Base-by-base conservation (phyloP, 805 yeast species). In the Metschnikowia similis region DNA sequence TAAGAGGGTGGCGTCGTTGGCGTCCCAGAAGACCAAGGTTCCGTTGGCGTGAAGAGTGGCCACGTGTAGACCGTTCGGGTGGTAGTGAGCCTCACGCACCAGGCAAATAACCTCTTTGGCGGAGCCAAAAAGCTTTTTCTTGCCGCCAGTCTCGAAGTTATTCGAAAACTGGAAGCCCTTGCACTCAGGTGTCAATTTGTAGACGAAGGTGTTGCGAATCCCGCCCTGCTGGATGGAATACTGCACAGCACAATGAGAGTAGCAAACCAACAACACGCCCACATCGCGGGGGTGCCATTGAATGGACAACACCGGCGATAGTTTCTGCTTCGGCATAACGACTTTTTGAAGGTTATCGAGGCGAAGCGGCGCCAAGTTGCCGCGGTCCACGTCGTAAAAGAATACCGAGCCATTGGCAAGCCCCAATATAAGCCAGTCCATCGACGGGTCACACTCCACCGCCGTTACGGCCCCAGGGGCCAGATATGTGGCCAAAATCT, bases 1-100 rank as follows among this genome's bases (percentile, higher is more conserved):
- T 11, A 94, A 71, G 40, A 82, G 67, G 13, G 81, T 80, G 0
- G 95, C 97, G 35, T 83, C 83, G 31, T 82, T 76, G 1, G 89
- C 86, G 66, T 94, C 99, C 97, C 98, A 94, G 62, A 94, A 94
- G 1, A 82, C 96, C 35, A 94, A 60, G 0, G 95, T 80, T 48
- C 92, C 92, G 61, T 91, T 96, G 21, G 73, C 83, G 65, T 92
- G 95, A 2, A 82, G 77, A 0, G 96, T 84, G 17, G 87, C 76
- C 3, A 89, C 69, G 62, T 91, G 96, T 41, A 90, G 76, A 0
- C 98, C 97, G 62, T 89, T 89, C 2, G 99, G 99, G 66, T 92
- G 97, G 81, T 88, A 94, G 32, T 81, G 72, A 0, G 96, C 84
- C 45, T 83, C 77, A 4, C 48, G 54, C 28, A 72, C 38, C 41